phyloP scores from a whole-genome alignment of 2,329 filamentous ascomycete genomes.

The Pestalotiopsis sp. region DNA sequence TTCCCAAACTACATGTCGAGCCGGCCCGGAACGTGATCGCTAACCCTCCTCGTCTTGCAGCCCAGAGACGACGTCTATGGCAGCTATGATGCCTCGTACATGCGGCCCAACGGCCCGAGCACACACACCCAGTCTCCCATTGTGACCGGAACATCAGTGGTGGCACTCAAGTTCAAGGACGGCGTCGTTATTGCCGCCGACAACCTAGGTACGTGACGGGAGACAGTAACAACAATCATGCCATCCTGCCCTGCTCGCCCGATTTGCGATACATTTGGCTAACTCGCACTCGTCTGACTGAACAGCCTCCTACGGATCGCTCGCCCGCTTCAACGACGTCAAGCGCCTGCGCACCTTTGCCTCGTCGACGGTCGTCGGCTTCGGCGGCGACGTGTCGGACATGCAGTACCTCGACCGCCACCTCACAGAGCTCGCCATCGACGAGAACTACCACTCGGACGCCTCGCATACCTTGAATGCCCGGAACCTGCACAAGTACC shows the following conservation, averaged over 20 bases:
- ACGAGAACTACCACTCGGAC: slow-evolving; percentile 74
- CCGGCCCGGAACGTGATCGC: slow-evolving; percentile 21
- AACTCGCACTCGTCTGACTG: neutral
- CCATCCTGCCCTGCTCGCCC: neutral
- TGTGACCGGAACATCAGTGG: slow-evolving; percentile 93
- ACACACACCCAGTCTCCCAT: slow-evolving; percentile 90
- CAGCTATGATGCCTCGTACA: slow-evolving; percentile 84
- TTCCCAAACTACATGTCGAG: neutral
- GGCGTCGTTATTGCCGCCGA: slow-evolving; percentile 96
- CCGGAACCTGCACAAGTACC: slow-evolving; percentile 94
- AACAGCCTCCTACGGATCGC: slow-evolving; percentile 92
- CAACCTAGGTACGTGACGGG: slow-evolving; percentile 75
- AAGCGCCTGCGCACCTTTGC: slow-evolving; percentile 93
- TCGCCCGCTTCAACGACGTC: slow-evolving; percentile 94
- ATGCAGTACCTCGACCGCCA: slow-evolving; percentile 98
- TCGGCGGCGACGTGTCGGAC: slow-evolving; percentile 96
- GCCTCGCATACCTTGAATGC: slow-evolving; percentile 69
- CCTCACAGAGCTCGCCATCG: slow-evolving; percentile 80
- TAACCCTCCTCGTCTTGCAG: slow-evolving; percentile 44
- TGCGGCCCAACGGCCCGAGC: slow-evolving; percentile 70
- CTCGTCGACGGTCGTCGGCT: slow-evolving; percentile 80
- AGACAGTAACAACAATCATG: neutral
- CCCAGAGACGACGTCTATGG: slow-evolving; percentile 98
- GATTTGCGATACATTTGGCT: neutral
- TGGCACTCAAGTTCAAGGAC: slow-evolving; percentile 93